phyloP scores from a whole-genome alignment of 2,329 filamentous ascomycete species.

The Colletotrichum sidae region DNA sequence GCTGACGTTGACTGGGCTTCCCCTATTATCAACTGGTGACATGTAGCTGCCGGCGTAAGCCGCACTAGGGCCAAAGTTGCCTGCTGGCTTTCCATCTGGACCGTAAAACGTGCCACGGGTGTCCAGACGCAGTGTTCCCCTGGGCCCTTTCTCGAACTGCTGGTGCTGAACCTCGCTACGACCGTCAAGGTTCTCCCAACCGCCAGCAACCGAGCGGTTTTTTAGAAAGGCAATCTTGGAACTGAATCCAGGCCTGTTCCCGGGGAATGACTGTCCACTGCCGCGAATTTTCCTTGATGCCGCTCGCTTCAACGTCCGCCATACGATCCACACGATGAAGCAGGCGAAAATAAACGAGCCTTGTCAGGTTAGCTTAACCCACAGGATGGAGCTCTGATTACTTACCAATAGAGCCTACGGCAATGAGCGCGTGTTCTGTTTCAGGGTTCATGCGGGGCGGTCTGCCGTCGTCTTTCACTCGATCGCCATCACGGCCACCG shows the following conservation, averaged over 20 bases:
- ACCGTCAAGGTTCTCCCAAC: slow-evolving; percentile 48
- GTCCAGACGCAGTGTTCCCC: slow-evolving; percentile 38
- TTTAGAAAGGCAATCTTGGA: slow-evolving; percentile 52
- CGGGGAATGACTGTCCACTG: slow-evolving; percentile 38
- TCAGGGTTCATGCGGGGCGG: slow-evolving; percentile 41
- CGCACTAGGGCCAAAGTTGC: slow-evolving; percentile 14
- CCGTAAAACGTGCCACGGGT: slow-evolving; percentile 40
- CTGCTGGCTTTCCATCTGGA: slow-evolving; percentile 31
- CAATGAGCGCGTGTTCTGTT: slow-evolving; percentile 48
- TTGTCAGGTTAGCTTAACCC: slow-evolving; percentile 36
- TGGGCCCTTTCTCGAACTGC: slow-evolving; percentile 42
- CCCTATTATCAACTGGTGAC: slow-evolving; percentile 29
- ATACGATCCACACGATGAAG: slow-evolving; percentile 58
- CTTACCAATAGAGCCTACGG: slow-evolving; percentile 50
- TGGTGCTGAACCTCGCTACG: slow-evolving; percentile 28
- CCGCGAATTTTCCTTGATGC: slow-evolving; percentile 46
- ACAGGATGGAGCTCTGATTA: background rate
- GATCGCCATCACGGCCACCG: background rate
- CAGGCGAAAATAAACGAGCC: slow-evolving; percentile 58
- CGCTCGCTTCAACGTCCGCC: slow-evolving; percentile 54
- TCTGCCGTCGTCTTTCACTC: slow-evolving; percentile 25
- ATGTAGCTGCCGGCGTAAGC: slow-evolving; percentile 26
- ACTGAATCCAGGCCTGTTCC: slow-evolving; percentile 41
- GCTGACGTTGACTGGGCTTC: slow-evolving; percentile 32
- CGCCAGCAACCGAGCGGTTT: slow-evolving; percentile 45